These are phyloP conservation scores for Collybiopsis luxurians DNA, from an alignment of 768 basidiomycete genomes.

Conservation along the genomic window DNA sequence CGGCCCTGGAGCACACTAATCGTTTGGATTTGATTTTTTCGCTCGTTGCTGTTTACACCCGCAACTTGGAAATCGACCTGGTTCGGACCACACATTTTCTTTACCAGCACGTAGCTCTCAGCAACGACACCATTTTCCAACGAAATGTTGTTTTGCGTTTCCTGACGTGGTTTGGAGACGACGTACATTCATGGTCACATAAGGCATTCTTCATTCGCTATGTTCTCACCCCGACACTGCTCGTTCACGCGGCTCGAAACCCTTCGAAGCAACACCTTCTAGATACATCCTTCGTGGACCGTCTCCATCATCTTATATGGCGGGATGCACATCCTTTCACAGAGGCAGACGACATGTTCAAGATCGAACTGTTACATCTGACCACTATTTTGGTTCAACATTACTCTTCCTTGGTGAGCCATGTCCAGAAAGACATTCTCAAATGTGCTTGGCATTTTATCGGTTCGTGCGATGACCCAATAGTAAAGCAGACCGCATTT, in stretches of 20 bases:
- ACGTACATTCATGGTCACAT: conserved; percentile 61
- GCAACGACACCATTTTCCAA: conserved; percentile 63
- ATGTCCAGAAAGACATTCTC: conserved; percentile 88
- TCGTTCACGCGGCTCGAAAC: conserved; percentile 66
- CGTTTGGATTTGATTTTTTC: conserved; percentile 91
- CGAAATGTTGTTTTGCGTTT: conserved; percentile 86
- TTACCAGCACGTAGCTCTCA: conserved; percentile 79
- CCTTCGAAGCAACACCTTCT: conserved; percentile 58
- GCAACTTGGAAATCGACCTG: conserved; percentile 78
- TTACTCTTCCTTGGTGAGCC: conserved; percentile 75
- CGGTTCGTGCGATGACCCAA: conserved; percentile 71
- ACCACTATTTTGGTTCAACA: conserved; percentile 87
- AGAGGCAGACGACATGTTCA: conserved; percentile 78
- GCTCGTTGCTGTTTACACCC: conserved; percentile 76
- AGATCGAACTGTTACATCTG: conserved; percentile 87
- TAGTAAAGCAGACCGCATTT: conserved; percentile 92
- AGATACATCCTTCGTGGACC: conserved; percentile 65
- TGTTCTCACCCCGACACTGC: conserved; percentile 82
- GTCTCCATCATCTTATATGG: conserved; percentile 79
- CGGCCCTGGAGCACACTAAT: conserved; percentile 62
- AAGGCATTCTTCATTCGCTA: conserved; percentile 80
- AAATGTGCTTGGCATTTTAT: conserved; percentile 92
- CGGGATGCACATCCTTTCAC: conserved; percentile 49
- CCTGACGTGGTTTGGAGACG: conserved; percentile 77
- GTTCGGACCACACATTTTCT: conserved; percentile 80